Evolutionary conservation across 305 asterid species (phyloP).

Genomic region (Fraxinus paxiana): DNA sequence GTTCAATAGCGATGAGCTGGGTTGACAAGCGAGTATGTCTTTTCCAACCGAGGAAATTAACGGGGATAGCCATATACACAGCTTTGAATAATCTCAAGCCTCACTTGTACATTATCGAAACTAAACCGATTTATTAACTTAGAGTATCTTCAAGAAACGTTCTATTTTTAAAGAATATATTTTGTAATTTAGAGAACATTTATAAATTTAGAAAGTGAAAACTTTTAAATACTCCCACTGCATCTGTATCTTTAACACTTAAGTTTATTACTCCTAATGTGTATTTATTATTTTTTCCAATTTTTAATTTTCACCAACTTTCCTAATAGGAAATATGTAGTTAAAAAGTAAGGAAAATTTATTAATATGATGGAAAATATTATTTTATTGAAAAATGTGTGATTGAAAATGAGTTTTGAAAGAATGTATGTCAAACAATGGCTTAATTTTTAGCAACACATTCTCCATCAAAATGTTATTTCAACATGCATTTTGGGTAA

Average conservation of each 20-base stretch:
- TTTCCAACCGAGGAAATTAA: conserved; percentile 29
- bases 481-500: too few relatives aligned
- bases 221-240: background rate
- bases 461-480: too few relatives aligned
- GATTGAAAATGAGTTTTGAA: too few relatives aligned
- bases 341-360: too few relatives aligned
- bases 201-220: too few relatives aligned
- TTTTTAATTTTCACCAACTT: background rate
- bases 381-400: too few relatives aligned
- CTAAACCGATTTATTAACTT: background rate
- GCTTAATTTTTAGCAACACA: too few relatives aligned
- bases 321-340: background rate
- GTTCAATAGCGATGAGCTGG: conserved; percentile 50
- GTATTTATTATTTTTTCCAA: background rate
- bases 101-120: background rate
- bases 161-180: too few relatives aligned
- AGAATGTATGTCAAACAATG: too few relatives aligned
- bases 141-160: too few relatives aligned
- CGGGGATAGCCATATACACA: background rate
- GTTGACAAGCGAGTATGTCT: conserved; percentile 31
- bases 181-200: too few relatives aligned
- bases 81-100: background rate
- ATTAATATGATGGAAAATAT: too few relatives aligned
- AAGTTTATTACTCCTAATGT: background rate
- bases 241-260: background rate